These are phyloP conservation scores for Aspergillus ochraceus DNA, from an alignment of 2,329 filamentous ascomycete species.

Conservation along the genomic window DNA sequence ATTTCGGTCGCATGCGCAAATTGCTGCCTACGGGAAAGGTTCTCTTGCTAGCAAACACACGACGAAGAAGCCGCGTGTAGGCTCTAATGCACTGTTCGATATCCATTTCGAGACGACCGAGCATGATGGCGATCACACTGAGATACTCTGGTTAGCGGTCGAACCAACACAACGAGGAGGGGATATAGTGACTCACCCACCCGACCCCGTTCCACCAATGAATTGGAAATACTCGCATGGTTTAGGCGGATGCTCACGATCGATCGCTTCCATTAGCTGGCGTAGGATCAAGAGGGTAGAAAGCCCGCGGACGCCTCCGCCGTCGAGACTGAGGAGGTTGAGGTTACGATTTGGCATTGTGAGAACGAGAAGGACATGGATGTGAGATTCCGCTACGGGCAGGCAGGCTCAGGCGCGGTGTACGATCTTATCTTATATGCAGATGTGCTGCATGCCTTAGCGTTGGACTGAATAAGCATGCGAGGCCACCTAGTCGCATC, in stretches of 20 bases:
- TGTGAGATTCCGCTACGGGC: not conserved
- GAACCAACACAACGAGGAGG: not conserved
- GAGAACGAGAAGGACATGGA: not conserved
- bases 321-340: constrained; percentile 33
- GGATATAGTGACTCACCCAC: constrained; percentile 32
- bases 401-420: not conserved
- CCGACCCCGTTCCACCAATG: constrained; percentile 41
- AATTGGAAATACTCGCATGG: constrained; percentile 44
- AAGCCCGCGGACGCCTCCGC: constrained; percentile 43
- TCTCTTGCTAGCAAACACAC: constrained; percentile 37
- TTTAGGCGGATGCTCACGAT: constrained; percentile 25
- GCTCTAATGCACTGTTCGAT: constrained; percentile 44
- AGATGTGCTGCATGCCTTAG: not conserved
- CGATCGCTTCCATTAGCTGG: constrained; percentile 35
- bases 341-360: constrained; percentile 18
- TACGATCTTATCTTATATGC: not conserved
- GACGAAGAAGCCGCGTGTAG: constrained; percentile 40
- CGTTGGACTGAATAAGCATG: not conserved
- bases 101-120: constrained; percentile 48
- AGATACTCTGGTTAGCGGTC: no score
- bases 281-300: constrained; percentile 40
- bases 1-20: constrained; percentile 23
- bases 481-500: not conserved
- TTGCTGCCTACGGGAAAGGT: constrained; percentile 13
- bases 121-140: constrained; percentile 51